Conservation (phyloP, 257 asterid genomes). For the Nyctanthes arbortristis region DNA sequence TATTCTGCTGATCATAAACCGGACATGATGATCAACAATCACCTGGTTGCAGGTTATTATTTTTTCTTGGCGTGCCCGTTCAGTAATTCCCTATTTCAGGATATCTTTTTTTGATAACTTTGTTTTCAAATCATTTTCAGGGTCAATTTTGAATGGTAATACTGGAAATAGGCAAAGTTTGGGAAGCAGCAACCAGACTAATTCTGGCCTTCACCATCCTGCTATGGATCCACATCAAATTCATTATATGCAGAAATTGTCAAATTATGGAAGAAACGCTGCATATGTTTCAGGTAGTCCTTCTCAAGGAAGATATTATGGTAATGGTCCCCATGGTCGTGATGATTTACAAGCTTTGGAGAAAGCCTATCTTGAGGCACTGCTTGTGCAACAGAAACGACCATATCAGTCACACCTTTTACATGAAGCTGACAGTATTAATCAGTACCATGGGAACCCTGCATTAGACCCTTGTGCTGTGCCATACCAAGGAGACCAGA, state of each 20-base stretch:
- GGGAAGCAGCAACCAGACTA: slow-evolving; percentile 42
- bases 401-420: slow-evolving; percentile 45
- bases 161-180: slow-evolving; percentile 41
- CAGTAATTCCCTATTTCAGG: background rate
- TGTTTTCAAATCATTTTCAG: slow-evolving; percentile 32
- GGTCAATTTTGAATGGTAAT: slow-evolving; percentile 44
- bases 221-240: slow-evolving; percentile 44
- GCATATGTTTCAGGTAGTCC: slow-evolving; percentile 33
- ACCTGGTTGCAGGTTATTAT: slow-evolving; percentile 22
- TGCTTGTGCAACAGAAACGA: slow-evolving; percentile 58
- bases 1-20: slow-evolving; percentile 27
- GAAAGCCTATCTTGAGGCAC: slow-evolving; percentile 66
- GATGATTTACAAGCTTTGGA: slow-evolving; percentile 59
- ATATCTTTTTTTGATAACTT: background rate
- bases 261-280: slow-evolving; percentile 35
- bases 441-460: slow-evolving; percentile 41
- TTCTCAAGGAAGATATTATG: slow-evolving; percentile 39
- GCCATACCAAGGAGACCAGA: slow-evolving; percentile 36
- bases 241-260: slow-evolving; percentile 41
- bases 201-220: slow-evolving; percentile 39
- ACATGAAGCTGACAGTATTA: slow-evolving; percentile 35
- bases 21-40: slow-evolving; percentile 23
- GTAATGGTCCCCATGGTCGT: slow-evolving; percentile 38
- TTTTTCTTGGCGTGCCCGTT: slow-evolving; percentile 5
- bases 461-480: slow-evolving; percentile 31